Evolutionary conservation across 2,329 filamentous ascomycete genomes (phyloP).

Genomic region (Metarhizium brunneum): DNA sequence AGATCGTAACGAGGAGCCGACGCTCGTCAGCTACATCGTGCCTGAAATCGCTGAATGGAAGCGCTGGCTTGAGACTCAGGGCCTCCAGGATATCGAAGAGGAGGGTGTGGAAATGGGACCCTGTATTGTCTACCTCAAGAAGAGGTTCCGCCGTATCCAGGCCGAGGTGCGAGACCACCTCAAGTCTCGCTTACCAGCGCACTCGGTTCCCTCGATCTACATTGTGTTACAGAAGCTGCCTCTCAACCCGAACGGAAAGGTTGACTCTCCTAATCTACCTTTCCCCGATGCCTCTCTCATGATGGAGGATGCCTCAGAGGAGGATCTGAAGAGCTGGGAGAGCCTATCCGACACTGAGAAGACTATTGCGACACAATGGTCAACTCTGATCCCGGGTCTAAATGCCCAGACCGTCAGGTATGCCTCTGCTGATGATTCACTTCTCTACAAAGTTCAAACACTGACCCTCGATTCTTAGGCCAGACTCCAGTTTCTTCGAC

Average conservation of each 20-base stretch:
- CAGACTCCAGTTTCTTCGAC: slow-evolving; percentile 28
- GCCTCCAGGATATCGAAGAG: slow-evolving; percentile 45
- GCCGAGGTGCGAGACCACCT: slow-evolving; percentile 54
- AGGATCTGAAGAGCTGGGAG: slow-evolving; percentile 44
- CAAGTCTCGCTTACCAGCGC: slow-evolving; percentile 43
- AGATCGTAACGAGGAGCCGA: slow-evolving; percentile 54
- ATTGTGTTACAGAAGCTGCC: slow-evolving; percentile 41
- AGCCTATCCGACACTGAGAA: slow-evolving; percentile 26
- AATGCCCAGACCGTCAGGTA: slow-evolving; percentile 54
- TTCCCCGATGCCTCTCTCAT: slow-evolving; percentile 69
- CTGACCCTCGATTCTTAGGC: slow-evolving; percentile 1
- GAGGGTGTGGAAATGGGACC: slow-evolving; percentile 38
- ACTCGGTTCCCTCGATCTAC: slow-evolving; percentile 25
- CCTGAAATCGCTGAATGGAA: slow-evolving; percentile 68
- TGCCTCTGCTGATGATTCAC: too few relatives aligned
- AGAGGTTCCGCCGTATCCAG: slow-evolving; percentile 33
- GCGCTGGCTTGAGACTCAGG: slow-evolving; percentile 50
- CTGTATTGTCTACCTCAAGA: slow-evolving; percentile 31
- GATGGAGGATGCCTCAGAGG: slow-evolving; percentile 27
- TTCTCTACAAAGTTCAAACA: too few relatives aligned
- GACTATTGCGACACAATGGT: slow-evolving; percentile 52
- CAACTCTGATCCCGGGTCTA: slow-evolving; percentile 54
- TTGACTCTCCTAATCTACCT: slow-evolving; percentile 67
- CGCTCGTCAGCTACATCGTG: slow-evolving; percentile 79
- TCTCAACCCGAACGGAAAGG: slow-evolving; percentile 70